A percentile compares a stretch with the other conserved stretches of the same genome.
phyloP scores from a whole-genome alignment of 225 moss, liverwort and hornwort species.

The Bryoerythrophyllum caledonicum region DNA sequence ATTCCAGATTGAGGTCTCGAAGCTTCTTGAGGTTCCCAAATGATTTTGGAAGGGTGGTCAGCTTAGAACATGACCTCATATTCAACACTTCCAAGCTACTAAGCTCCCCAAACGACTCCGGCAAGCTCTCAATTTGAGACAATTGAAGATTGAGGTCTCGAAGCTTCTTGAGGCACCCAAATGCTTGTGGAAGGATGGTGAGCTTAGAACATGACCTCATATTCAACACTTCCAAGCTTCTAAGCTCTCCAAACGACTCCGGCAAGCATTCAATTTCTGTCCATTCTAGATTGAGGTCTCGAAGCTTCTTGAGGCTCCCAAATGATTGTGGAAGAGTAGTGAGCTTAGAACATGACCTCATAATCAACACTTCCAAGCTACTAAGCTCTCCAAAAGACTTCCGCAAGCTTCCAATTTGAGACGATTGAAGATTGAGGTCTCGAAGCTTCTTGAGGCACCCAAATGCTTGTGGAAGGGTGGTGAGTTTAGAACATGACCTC shows the following conservation, averaged over 20 bases:
- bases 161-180: background rate
- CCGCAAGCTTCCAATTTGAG: background rate
- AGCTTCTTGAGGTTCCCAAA: no score
- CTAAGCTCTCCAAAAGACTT: background rate
- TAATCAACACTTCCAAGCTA: background rate
- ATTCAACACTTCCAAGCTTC: background rate
- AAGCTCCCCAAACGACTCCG: background rate
- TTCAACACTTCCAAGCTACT: background rate
- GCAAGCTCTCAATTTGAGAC: background rate
- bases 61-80: no score
- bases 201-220: background rate
- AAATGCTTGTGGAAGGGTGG: no score
- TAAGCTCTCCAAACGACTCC: background rate
- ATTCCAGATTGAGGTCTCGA: no score
- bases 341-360: fast-evolving
- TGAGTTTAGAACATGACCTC: no score
- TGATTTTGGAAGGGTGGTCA: no score
- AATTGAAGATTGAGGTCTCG: fast-evolving
- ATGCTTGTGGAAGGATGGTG: no score
- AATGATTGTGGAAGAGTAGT: background rate
- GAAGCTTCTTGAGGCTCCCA: no score
- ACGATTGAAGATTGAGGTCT: background rate
- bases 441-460: no score
- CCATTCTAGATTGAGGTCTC: background rate
- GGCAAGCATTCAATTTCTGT: background rate